Evolutionary conservation across 139 green algal genomes (phyloP).

Genomic region (Auxenochlorella pyrenoidosa): DNA sequence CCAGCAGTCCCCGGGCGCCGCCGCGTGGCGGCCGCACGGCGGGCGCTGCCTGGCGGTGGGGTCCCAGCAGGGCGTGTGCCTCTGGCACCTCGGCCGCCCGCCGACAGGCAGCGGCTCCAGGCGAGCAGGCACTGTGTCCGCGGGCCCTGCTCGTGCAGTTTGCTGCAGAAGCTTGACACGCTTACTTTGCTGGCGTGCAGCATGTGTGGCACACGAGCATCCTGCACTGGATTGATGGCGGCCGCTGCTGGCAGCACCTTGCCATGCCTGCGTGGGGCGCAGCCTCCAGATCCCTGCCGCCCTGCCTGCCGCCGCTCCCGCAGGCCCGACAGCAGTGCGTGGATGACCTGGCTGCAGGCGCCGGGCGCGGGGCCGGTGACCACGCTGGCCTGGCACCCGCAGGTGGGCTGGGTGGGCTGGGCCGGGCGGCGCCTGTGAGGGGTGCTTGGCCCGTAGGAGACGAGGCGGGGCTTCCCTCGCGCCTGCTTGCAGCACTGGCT

Average conservation of each 20-base stretch:
- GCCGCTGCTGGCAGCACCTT: not conserved
- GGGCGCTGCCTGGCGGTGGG: conserved; percentile 23
- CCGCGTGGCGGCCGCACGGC: conserved; percentile 27
- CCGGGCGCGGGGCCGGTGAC: not conserved
- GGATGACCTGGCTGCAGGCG: conserved; percentile 35
- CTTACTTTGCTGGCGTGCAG: too few species aligned
- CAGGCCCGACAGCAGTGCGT: conserved; percentile 31
- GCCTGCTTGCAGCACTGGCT: too few species aligned
- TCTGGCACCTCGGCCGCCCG: conserved; percentile 28
- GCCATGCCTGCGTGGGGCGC: not conserved
- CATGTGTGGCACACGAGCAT: not conserved
- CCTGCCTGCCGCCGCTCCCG: not conserved
- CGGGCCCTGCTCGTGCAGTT: too few species aligned
- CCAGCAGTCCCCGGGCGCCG: not conserved
- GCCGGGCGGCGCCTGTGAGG: too few species aligned
- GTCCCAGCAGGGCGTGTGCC: conserved; percentile 9
- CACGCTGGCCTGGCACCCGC: conserved; percentile 36
- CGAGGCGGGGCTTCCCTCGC: too few species aligned
- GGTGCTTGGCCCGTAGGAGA: too few species aligned
- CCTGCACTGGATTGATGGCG: not conserved
- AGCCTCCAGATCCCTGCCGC: not conserved
- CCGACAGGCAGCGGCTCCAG: not conserved
- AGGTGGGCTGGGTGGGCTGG: not conserved
- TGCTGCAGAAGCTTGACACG: too few species aligned
- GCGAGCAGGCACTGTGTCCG: not conserved